Evolutionary conservation across 1,284 basidiomycete genomes (phyloP).

Genomic region (Boletus sp.): DNA sequence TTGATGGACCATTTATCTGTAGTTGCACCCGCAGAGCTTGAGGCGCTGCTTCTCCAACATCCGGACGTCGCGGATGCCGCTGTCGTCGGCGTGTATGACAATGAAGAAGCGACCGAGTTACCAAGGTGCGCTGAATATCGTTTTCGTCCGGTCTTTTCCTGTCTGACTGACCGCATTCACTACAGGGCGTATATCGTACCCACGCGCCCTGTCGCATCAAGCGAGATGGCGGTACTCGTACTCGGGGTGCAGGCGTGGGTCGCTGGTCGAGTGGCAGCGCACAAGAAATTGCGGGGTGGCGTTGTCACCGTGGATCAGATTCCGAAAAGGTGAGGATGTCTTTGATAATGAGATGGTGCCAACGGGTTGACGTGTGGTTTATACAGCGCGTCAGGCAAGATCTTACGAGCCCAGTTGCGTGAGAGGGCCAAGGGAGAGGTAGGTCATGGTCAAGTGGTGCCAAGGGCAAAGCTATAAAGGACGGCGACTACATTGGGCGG

Average conservation of each 20-base stretch:
- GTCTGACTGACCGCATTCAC: not conserved
- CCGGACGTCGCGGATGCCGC: conserved; percentile 68
- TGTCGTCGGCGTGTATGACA: conserved; percentile 66
- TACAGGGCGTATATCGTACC: conserved; percentile 68
- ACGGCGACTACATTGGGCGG: too few species aligned
- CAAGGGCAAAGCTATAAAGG: conserved; percentile 10
- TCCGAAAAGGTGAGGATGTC: conserved; percentile 57
- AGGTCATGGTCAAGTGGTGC: conserved; percentile 25
- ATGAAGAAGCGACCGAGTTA: conserved; percentile 68
- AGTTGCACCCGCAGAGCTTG: conserved; percentile 84
- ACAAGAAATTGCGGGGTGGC: conserved; percentile 66
- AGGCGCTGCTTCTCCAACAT: conserved; percentile 68
- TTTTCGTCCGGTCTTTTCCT: not conserved
- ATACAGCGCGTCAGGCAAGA: conserved; percentile 65
- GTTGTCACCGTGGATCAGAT: conserved; percentile 53
- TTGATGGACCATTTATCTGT: not conserved
- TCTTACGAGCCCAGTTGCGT: conserved; percentile 58
- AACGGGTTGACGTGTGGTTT: not conserved
- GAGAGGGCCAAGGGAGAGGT: conserved; percentile 53
- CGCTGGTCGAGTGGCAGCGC: conserved; percentile 53
- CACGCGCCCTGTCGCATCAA: conserved; percentile 18
- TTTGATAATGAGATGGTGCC: not conserved
- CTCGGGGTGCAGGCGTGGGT: conserved; percentile 61
- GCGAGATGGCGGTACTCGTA: conserved; percentile 42
- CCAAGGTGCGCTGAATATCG: conserved; percentile 47